Base-by-base conservation (phyloP, 208 protist species). In the Angomonas deanei region DNA sequence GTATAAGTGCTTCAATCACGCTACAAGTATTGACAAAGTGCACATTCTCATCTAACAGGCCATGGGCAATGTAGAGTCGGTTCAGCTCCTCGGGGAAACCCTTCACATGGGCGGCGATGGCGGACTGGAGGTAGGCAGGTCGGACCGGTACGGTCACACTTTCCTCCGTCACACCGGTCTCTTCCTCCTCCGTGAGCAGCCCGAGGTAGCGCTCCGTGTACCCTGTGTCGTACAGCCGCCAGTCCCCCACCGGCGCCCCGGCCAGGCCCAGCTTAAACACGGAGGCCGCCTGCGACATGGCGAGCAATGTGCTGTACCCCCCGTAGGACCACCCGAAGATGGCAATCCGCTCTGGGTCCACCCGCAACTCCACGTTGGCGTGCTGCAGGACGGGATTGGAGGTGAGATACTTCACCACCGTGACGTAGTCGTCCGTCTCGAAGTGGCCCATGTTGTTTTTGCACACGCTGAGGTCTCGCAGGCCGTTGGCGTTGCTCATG, bases 31-130 rank as follows among this genome's bases (percentile, higher is more conserved):
- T 64, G 13, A 32, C 60, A 60, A 97, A 96, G 73, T 97, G 93
- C 28, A 98, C 95, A 79, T 97, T 97, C 62, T 98, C 95, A 70
- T 98, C 95, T 19, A 92, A 77, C 17, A 97, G 60, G 1, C 95
- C 95, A 74, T 97, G 93, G 0, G 96, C 82, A 49, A 98, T 84
- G 63, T 93, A 88, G 4, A 98, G 66, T 3, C 94, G 89, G 67
- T 95, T 83, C 33, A 80, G 68, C 31, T 93, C 88, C 50, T 95
- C 84, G 0, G 93, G 91, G 48, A 97, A 94, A 0, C 80, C 72
- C 2, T 60, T 39, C 32, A 75, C 79, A 70, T 90, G 92, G 33
- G 68, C 49, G 19, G 46, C 69, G 54, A 96, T 89, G 24, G 71
- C 74, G 21, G 74, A 74, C 34, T 70, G 78, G 56, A 72, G 65